These are phyloP conservation scores for Mucor saturninus DNA, from an alignment of 371 early-diverging fungal species.

Conservation along the genomic window DNA sequence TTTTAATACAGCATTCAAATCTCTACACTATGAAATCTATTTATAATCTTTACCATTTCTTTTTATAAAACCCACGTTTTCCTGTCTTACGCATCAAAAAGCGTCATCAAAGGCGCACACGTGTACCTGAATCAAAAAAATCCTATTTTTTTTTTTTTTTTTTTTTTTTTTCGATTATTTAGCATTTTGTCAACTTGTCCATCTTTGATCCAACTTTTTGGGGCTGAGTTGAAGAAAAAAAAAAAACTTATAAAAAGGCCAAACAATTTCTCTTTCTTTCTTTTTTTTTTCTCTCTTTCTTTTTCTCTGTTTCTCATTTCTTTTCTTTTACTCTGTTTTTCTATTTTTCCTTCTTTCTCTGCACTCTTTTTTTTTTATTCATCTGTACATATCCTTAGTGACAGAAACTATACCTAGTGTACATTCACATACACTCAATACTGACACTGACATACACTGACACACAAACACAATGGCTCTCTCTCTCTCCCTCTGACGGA, in stretches of 20 bases:
- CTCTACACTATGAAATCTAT: not conserved
- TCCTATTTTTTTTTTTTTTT: not conserved
- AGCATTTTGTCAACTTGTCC: not conserved
- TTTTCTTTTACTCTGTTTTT: conserved; percentile 2
- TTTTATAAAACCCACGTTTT: conserved; percentile 7
- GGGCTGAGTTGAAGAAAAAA: conserved; percentile 9
- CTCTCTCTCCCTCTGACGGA: not conserved
- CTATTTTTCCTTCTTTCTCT: not conserved
- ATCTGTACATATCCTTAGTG: no score
- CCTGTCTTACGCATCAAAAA: not conserved
- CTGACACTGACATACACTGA: no score
- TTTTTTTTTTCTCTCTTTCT: conserved; percentile 3
- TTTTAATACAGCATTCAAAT: not conserved
- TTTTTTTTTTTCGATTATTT: conserved; percentile 1
- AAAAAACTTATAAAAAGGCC: conserved; percentile 8
- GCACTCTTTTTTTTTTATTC: no score
- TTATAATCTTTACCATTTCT: not conserved
- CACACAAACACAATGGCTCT: not conserved
- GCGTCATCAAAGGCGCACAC: not conserved
- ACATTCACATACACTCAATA: no score
- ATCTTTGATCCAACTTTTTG: not conserved
- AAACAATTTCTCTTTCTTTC: conserved; percentile 3
- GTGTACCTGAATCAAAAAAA: not conserved
- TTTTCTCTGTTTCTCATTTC: conserved; percentile 2
- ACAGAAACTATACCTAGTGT: no score